Conservation (phyloP, 768 basidiomycete genomes). For the Cystofilobasidium ferigula region DNA sequence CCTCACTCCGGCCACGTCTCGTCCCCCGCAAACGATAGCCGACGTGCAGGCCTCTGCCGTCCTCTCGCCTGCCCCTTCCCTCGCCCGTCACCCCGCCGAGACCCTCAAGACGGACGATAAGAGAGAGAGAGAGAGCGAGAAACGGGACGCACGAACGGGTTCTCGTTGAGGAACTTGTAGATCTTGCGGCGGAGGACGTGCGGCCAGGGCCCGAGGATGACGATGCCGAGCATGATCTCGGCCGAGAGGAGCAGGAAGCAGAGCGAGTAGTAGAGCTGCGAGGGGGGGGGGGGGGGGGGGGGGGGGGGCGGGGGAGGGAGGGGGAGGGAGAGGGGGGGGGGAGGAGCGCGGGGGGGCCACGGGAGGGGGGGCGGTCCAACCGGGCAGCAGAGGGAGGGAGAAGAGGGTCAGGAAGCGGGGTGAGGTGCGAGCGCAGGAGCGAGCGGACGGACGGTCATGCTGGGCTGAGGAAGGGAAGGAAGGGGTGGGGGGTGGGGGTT, state of each 20-base stretch:
- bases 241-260: slow-evolving; percentile 24
- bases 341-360: no score
- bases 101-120: background rate
- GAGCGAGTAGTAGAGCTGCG: slow-evolving; percentile 1
- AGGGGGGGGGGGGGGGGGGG: background rate
- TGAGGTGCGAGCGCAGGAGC: no score
- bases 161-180: slow-evolving; percentile 20
- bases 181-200: slow-evolving; percentile 16
- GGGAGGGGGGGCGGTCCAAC: no score
- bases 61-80: background rate
- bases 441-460: no score
- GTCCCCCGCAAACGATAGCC: no score
- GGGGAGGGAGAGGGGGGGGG: background rate
- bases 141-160: slow-evolving; percentile 18
- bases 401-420: no score
- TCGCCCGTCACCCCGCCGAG: background rate
- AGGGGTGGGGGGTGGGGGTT: no score
- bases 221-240: slow-evolving; percentile 16
- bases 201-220: slow-evolving; percentile 24
- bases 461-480: no score
- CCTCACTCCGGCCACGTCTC: no score
- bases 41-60: no score
- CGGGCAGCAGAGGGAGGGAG: no score
- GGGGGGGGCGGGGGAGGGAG: background rate
- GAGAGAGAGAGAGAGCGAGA: background rate